Evolutionary conservation across 495 filamentous ascomycete genomes (phyloP), one percentile per base, ranked within the genome.

Genomic region (Lophiotrema nucula): DNA sequence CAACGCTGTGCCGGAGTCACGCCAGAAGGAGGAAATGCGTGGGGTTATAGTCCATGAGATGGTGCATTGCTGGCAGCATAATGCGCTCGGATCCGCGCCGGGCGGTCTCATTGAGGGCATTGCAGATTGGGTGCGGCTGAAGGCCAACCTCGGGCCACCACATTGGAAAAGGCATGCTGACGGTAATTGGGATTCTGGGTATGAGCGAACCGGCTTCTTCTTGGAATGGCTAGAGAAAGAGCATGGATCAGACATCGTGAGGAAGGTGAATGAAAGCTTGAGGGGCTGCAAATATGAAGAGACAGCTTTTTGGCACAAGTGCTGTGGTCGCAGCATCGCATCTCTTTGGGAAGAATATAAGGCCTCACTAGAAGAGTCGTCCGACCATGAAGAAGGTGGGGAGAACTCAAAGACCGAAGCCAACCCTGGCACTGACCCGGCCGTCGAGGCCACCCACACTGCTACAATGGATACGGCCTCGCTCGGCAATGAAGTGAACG

Each of bases 1-100:
- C 64, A 60, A 67, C 28, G 53, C 71, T 13, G 68, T 70, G 10
- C 60, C 70, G 1, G 53, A 71, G 2, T 66, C 73, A 35, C 69
- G 74, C 13, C 57, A 64, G 19, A 59, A 69, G 10, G 64, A 80
- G 27, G 93, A 98, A 73, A 83, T 97, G 53, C 72, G 78, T 11
- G 93, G 93, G 35, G 90, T 98, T 2, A 65, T 98, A 8, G 83
- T 84, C 0, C 93, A 98, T 70, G 93, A 98, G 73, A 86, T 97
- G 59, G 93, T 97, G 11, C 93, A 98, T 69, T 97, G 92, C 74
- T 95, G 88, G 74, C 93, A 98, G 69, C 89, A 88, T 72, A 83
- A 88, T 49, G 87, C 78, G 1, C 74, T 72, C 1, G 81, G 79
- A 0, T 77, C 74, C 3, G 80, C 79, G 15, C 92, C 92, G 0